These are phyloP conservation scores for Rhizopogon salebrosus DNA, from an alignment of 768 basidiomycete genomes.

Conservation along the genomic window DNA sequence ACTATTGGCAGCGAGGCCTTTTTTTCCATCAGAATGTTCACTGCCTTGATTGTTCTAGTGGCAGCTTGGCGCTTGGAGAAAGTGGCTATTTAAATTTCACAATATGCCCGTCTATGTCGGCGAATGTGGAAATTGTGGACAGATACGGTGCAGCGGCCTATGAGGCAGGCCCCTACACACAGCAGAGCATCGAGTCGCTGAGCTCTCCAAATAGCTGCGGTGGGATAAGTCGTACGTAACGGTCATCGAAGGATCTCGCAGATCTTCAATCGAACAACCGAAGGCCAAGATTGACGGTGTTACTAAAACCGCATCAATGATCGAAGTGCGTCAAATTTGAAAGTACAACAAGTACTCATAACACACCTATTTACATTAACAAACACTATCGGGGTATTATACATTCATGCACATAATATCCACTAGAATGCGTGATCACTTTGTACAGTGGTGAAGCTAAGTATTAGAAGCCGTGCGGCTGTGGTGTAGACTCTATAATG, in stretches of 20 bases:
- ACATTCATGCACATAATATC: conserved; percentile 33
- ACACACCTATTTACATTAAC: conserved; percentile 27
- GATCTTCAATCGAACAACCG: conserved; percentile 17
- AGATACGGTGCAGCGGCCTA: not conserved
- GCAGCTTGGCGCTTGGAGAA: not conserved
- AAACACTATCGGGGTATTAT: conserved; percentile 24
- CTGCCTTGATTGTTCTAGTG: conserved; percentile 19
- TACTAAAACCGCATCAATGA: conserved; percentile 26
- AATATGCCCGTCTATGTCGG: conserved; percentile 3
- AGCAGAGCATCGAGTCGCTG: conserved; percentile 9
- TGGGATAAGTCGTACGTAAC: conserved; percentile 24
- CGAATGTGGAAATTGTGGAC: not conserved
- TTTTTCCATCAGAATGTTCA: conserved; percentile 30
- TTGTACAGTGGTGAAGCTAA: conserved; percentile 29
- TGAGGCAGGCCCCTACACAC: conserved; percentile 9
- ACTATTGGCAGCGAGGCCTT: conserved; percentile 7
- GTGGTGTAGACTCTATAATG: conserved; percentile 23
- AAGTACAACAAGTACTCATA: not conserved
- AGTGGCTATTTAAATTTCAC: not conserved
- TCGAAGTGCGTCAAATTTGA: conserved; percentile 13
- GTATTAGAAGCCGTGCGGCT: conserved; percentile 24
- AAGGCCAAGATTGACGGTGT: conserved; percentile 22
- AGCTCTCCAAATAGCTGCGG: conserved; percentile 1
- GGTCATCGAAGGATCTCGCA: conserved; percentile 5
- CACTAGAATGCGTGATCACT: conserved; percentile 31